Evolutionary conservation across 108 stramenopile species (phyloP).

Genomic region (Nannochloropsis salina): DNA sequence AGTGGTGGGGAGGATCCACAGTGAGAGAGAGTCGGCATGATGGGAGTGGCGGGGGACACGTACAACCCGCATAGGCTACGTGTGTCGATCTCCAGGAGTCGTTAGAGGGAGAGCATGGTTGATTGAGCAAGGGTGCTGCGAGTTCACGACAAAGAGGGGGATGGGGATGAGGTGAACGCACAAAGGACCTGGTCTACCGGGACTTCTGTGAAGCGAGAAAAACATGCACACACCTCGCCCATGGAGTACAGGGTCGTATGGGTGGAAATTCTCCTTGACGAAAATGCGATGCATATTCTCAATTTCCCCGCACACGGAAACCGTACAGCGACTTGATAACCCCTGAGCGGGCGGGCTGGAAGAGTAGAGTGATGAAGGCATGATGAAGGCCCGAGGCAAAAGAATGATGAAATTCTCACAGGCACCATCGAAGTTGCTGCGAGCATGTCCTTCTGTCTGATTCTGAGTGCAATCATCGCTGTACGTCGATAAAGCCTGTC

Average conservation of each 20-base stretch:
- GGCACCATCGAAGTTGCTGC: no score
- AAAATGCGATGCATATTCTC: no score
- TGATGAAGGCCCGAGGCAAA: no score
- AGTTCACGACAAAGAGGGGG: neutral
- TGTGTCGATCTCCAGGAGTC: neutral
- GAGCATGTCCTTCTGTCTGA: no score
- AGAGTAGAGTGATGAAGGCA: no score
- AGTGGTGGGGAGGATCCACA: neutral
- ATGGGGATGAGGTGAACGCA: neutral
- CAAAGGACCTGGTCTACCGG: neutral
- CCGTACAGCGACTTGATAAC: no score
- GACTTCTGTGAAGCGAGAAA: no score
- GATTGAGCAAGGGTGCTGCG: neutral
- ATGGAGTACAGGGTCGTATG: neutral
- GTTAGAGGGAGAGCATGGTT: neutral
- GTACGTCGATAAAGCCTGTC: no score
- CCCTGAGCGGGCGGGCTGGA: no score
- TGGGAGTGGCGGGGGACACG: neutral
- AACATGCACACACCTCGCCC: neutral
- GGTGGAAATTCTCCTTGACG: neutral
- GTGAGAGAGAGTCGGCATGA: neutral
- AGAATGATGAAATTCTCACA: no score
- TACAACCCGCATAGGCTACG: neutral
- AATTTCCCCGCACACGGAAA: no score
- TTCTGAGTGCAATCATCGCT: no score